Evolutionary conservation across 1,284 basidiomycete species (phyloP).

Genomic region (Apiotrichum mycotoxinovorans): DNA sequence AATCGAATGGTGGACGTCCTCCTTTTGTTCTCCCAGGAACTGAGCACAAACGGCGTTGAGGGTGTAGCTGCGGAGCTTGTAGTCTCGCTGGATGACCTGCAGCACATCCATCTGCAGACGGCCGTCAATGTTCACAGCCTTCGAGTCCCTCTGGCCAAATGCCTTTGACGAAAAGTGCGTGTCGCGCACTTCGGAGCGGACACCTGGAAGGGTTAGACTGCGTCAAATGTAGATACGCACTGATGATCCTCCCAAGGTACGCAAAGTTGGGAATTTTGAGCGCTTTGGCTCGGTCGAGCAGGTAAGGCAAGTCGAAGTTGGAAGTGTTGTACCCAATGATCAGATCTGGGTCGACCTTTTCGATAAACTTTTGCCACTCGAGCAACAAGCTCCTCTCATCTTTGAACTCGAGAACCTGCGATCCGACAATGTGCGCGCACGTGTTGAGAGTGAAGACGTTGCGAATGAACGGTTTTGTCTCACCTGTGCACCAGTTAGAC

Average conservation of each 20-base stretch:
- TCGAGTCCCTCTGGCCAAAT: conserved; percentile 90
- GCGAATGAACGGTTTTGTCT: conserved; percentile 82
- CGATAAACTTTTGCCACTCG: conserved; percentile 79
- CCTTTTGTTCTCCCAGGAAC: conserved; percentile 94
- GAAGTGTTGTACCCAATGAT: conserved; percentile 91
- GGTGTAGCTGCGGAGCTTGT: conserved; percentile 90
- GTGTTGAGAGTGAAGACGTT: conserved; percentile 94
- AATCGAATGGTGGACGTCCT: conserved; percentile 94
- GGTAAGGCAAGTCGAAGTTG: conserved; percentile 89
- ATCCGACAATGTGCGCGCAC: conserved; percentile 88
- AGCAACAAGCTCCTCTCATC: conserved; percentile 69
- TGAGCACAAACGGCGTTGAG: conserved; percentile 94
- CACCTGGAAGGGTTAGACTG: conserved; percentile 53
- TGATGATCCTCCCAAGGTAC: conserved; percentile 70
- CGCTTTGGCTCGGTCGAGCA: conserved; percentile 81
- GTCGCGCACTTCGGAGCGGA: conserved; percentile 73
- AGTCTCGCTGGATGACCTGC: conserved; percentile 94
- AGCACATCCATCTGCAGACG: conserved; percentile 87
- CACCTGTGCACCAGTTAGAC: conserved; percentile 57
- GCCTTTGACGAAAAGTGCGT: conserved; percentile 96
- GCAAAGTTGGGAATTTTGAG: conserved; percentile 69
- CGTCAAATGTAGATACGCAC: conserved; percentile 51
- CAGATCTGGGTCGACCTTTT: conserved; percentile 83
- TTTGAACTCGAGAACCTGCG: conserved; percentile 81
- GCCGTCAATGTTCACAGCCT: conserved; percentile 83